These are phyloP conservation scores for Jaenimonas drosophilae DNA, from an alignment of 208 protist genomes.

Conservation along the genomic window DNA sequence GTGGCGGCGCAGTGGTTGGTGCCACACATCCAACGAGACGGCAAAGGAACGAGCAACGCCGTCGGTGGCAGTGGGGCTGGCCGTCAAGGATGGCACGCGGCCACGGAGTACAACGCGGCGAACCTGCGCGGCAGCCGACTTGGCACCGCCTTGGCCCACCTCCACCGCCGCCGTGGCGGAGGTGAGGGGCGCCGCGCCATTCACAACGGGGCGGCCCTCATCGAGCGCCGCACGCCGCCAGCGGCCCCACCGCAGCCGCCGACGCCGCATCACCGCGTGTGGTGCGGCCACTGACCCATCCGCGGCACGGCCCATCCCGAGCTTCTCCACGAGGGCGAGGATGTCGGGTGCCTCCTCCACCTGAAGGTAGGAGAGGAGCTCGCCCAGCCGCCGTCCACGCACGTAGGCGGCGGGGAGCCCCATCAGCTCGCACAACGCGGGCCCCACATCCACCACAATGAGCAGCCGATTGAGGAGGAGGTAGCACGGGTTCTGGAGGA, in stretches of 20 bases:
- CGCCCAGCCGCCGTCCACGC: constrained; percentile 15
- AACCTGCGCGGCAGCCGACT: not conserved
- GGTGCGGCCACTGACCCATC: not conserved
- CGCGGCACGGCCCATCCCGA: no score
- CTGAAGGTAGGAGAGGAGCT: constrained; percentile 32
- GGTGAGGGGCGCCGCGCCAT: not conserved
- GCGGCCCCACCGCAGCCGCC: not conserved
- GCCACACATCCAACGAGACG: no score
- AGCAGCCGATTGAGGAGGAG: constrained; percentile 21
- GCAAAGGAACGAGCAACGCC: no score
- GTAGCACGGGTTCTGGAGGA: no score
- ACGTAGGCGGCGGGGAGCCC: constrained; percentile 22
- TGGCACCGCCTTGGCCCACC: not conserved
- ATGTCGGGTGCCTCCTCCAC: constrained; percentile 16
- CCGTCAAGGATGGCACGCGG: no score
- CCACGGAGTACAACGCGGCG: no score
- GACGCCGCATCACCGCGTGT: not conserved
- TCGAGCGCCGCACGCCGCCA: not conserved
- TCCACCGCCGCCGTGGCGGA: not conserved
- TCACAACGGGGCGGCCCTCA: not conserved
- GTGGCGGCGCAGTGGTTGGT: no score
- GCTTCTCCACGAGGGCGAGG: constrained; percentile 1
- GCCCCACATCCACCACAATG: constrained; percentile 38
- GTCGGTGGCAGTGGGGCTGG: no score
- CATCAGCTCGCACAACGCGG: constrained; percentile 27